A percentile compares a stretch with the other conserved stretches of the same genome.
Conservation (phyloP, 805 yeast genomes). For the Ogataea trehalophila region DNA sequence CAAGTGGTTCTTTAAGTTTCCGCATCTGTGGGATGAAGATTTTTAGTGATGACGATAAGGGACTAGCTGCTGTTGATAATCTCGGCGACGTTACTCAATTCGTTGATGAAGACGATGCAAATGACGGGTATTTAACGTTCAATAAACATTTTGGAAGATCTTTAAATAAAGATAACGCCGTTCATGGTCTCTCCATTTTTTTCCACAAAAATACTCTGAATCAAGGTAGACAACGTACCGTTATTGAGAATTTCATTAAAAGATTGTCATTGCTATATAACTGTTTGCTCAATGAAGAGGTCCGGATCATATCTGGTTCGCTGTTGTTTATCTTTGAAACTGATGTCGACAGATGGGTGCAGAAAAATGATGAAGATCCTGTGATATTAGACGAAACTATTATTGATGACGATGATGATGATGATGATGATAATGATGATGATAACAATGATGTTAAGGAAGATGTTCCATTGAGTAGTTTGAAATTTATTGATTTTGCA, state of each 20-base stretch:
- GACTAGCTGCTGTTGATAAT: slow-evolving; percentile 14
- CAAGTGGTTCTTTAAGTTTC: slow-evolving; percentile 72
- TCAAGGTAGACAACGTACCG: slow-evolving; percentile 27
- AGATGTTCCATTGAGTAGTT: slow-evolving; percentile 41
- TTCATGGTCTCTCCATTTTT: slow-evolving; percentile 41
- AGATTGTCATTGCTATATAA: slow-evolving; percentile 64
- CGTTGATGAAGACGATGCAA: slow-evolving; percentile 4
- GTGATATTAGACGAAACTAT: slow-evolving; percentile 23
- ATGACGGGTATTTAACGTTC: slow-evolving; percentile 43
- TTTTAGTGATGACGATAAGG: slow-evolving; percentile 3
- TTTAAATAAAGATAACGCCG: slow-evolving; percentile 40
- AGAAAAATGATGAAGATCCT: slow-evolving; percentile 36
- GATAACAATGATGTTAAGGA: slow-evolving; percentile 21
- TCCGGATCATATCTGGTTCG: slow-evolving; percentile 67
- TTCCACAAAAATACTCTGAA: slow-evolving; percentile 36
- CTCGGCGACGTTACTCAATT: neutral
- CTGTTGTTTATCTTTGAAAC: slow-evolving; percentile 72
- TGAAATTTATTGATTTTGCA: slow-evolving; percentile 84
- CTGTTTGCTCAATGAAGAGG: slow-evolving; percentile 56
- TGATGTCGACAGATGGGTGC: slow-evolving; percentile 51
- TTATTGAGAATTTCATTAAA: slow-evolving; percentile 44
- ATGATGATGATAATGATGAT: slow-evolving; percentile 22
- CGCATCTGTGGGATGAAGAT: slow-evolving; percentile 89
- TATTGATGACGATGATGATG: slow-evolving; percentile 30
- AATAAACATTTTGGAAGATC: slow-evolving; percentile 71